A percentile compares a stretch with the other conserved stretches of the same genome.
Evolutionary conservation across 148 eudicot species (phyloP).

Genomic region (Tetragonia tetragonoides): DNA sequence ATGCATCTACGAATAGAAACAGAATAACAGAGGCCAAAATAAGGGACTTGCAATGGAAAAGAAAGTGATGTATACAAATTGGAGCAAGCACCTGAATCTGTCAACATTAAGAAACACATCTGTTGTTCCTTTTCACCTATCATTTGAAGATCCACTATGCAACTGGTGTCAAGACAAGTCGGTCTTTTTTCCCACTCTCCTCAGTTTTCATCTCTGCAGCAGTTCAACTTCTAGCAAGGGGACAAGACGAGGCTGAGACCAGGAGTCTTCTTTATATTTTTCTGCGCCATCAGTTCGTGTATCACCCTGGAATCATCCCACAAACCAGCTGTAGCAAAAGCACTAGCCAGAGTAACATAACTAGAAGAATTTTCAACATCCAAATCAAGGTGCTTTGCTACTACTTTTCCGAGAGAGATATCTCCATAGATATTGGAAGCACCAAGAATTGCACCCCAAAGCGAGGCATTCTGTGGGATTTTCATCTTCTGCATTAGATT

Average conservation of each 20-base stretch:
- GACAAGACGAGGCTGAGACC: constrained; percentile 30
- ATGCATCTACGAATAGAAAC: too few relatives aligned
- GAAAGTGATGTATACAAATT: too few relatives aligned
- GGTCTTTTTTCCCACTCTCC: not conserved
- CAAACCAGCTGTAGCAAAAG: constrained; percentile 29
- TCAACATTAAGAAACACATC: too few relatives aligned
- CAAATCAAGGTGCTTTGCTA: constrained; percentile 28
- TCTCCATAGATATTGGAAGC: constrained; percentile 37
- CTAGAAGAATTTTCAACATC: constrained; percentile 23
- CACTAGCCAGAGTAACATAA: constrained; percentile 31
- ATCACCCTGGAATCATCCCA: constrained; percentile 32
- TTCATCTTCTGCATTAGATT: constrained; percentile 32
- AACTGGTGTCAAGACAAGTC: too few relatives aligned
- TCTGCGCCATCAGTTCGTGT: constrained; percentile 25
- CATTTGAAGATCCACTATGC: too few relatives aligned
- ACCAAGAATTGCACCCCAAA: constrained; percentile 36
- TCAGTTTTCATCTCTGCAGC: constrained; percentile 20
- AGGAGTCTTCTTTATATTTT: constrained; percentile 31
- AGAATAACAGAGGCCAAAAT: too few relatives aligned
- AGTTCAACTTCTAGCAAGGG: constrained; percentile 8
- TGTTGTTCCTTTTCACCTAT: too few relatives aligned
- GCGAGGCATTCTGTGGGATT: constrained; percentile 25
- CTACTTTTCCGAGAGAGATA: constrained; percentile 27
- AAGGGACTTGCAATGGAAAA: too few relatives aligned
- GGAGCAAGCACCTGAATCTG: too few relatives aligned